These are phyloP conservation scores for Grifola frondosa DNA, from an alignment of 1,284 basidiomycete genomes.

Conservation along the genomic window DNA sequence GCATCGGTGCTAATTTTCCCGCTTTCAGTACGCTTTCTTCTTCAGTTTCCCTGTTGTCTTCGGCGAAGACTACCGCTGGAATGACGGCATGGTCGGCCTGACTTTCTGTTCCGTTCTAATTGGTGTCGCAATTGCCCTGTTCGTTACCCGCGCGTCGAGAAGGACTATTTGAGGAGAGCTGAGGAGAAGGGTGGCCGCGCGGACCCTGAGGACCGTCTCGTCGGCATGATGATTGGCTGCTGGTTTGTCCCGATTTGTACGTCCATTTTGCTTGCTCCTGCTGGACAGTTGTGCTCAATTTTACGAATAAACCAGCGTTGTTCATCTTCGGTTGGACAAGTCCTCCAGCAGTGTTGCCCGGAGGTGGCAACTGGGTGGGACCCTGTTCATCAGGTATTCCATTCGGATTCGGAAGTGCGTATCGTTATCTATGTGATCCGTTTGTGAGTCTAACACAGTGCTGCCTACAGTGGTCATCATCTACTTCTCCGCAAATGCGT, in stretches of 20 bases:
- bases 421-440: neutral
- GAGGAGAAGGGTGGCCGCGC: slow-evolving; percentile 43
- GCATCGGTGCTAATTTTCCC: slow-evolving; percentile 16
- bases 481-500: slow-evolving; percentile 42
- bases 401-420: slow-evolving; percentile 46
- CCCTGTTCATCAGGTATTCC: slow-evolving; percentile 47
- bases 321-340: slow-evolving; percentile 46
- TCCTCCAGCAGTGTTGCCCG: slow-evolving; percentile 29
- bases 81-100: slow-evolving; percentile 58
- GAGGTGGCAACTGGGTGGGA: slow-evolving; percentile 41
- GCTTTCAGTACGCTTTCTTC: slow-evolving; percentile 46
- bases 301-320: slow-evolving; percentile 30
- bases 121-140: slow-evolving; percentile 55
- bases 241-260: slow-evolving; percentile 40
- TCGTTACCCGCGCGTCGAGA: slow-evolving; percentile 41
- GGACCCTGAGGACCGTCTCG: slow-evolving; percentile 51
- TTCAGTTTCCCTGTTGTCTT: slow-evolving; percentile 61
- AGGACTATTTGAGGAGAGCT: slow-evolving; percentile 37
- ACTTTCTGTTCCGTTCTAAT: slow-evolving; percentile 73
- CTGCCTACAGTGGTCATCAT: slow-evolving; percentile 23
- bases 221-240: slow-evolving; percentile 47
- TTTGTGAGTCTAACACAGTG: neutral
- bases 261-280: slow-evolving; percentile 1
- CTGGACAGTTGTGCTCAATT: neutral
- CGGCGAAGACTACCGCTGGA: slow-evolving; percentile 50